Base-by-base conservation (phyloP, 495 filamentous ascomycete species). In the Ramalina intermedia region DNA sequence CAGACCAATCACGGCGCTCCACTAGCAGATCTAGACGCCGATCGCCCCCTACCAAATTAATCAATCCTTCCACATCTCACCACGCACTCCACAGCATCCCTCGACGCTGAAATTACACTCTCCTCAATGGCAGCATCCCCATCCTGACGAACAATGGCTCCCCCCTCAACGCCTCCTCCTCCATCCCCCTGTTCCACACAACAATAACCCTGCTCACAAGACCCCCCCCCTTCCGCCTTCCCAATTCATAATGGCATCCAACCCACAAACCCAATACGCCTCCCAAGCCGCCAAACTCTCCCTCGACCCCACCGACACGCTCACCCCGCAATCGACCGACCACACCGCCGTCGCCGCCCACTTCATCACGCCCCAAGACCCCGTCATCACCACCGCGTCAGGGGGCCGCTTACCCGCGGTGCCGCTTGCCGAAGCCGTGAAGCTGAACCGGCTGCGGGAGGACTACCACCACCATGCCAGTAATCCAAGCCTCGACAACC, bases 301-400 rank as follows among this genome's bases (percentile, higher is more conserved):
- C 5, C 65, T 70, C 29, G 58, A 66, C 17, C 54, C 58, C 18
- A 56, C 63, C 16, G 53, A 58, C 33, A 11, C 35, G 12, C 13
- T 46, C 8, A 41, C 52, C 7, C 43, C 55, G 1, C 53, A 60
- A 6, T 17, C 47, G n/a, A 27, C 40, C 37, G 18, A 16, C n/a
- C 2, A 44, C 24, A 65, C 74, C 26, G 81, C 82, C 3, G 67
- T 82, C 17, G 66, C 80, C 49, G 81, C 82, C 4, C 69, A 69
- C 17, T 85, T 82, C 58, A 66, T 87, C 41, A 87, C 82, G 2
- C 66, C 78, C 0, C 73, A 78, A 42, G 82, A 86, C 63, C 78
- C 82, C 0, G 75, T 85, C n/a, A 74, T 87, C 44, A 64, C 75
- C 38, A 82, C 81, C 4, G 70, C 75, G 9, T 72, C 80, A 59